Conservation (phyloP, 176 grass and related monocot genomes). For the Zea mays region Zm-B73-REFERENCE-NAM-5.0 NC_050104.1:152120501-152121000, state of each 20-base stretch:
- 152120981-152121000: too few relatives aligned
- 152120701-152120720: conserved; percentile 63
- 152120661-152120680: conserved; percentile 45
- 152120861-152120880: conserved; percentile 78
- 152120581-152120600: conserved; percentile 77
- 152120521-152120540: conserved; percentile 95
- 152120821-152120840: conserved; percentile 90
- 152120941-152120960: conserved; percentile 25
- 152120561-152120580: conserved; percentile 92
- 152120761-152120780: conserved; percentile 46
- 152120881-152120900: conserved; percentile 34
- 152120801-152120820: conserved; percentile 51
- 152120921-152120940: conserved; percentile 5
- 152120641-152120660: conserved; percentile 58
- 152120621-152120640: conserved; percentile 78
- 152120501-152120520: conserved; percentile 93
- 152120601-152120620: conserved; percentile 86
- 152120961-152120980: too few relatives aligned
- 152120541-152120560: conserved; percentile 74
- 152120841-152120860: conserved; percentile 81
- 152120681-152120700: conserved; percentile 43
- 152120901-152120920: background rate
- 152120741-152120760: conserved; percentile 81
- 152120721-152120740: conserved; percentile 84
- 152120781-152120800: conserved; percentile 60